Evolutionary conservation across 106 monocot species (phyloP).

Genomic region (Platanthera zijinensis): DNA sequence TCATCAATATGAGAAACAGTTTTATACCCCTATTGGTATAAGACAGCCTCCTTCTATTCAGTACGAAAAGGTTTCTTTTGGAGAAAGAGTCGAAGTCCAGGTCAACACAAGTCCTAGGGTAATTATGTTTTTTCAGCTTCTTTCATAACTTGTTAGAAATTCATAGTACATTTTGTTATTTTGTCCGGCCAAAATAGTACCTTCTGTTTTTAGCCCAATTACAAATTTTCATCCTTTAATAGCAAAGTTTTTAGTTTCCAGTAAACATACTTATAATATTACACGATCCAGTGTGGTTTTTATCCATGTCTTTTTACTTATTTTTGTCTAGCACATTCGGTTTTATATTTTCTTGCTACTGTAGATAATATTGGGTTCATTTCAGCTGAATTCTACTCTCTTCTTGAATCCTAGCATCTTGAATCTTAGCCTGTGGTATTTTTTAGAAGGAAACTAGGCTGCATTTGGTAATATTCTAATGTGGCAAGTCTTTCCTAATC

Average conservation of each 20-base stretch:
- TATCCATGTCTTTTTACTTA: neutral
- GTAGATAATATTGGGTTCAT: neutral
- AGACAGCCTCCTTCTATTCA: conserved; percentile 8
- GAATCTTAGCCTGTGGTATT: neutral
- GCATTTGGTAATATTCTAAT: too few relatives aligned
- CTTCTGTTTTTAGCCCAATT: neutral
- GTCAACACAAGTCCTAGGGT: conserved; percentile 3
- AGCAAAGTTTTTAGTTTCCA: neutral
- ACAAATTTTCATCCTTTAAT: neutral
- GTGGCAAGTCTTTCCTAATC: too few relatives aligned
- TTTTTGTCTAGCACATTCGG: neutral
- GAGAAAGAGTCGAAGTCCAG: conserved; percentile 1
- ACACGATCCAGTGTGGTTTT: neutral
- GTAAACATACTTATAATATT: neutral
- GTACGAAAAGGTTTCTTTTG: conserved; percentile 9
- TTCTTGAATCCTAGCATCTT: neutral
- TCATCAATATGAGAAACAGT: conserved; percentile 1
- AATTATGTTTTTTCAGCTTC: neutral
- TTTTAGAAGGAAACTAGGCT: too few relatives aligned
- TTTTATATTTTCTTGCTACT: neutral
- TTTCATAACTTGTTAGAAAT: too few relatives aligned
- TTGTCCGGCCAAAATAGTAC: neutral
- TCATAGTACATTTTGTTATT: neutral
- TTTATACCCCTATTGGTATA: neutral
- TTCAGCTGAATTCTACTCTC: neutral